A percentile compares a stretch with the other conserved stretches of the same genome.
These are phyloP conservation scores for Diddensiella santjacobensis DNA, from an alignment of 805 yeast species.

Conservation along the genomic window DNA sequence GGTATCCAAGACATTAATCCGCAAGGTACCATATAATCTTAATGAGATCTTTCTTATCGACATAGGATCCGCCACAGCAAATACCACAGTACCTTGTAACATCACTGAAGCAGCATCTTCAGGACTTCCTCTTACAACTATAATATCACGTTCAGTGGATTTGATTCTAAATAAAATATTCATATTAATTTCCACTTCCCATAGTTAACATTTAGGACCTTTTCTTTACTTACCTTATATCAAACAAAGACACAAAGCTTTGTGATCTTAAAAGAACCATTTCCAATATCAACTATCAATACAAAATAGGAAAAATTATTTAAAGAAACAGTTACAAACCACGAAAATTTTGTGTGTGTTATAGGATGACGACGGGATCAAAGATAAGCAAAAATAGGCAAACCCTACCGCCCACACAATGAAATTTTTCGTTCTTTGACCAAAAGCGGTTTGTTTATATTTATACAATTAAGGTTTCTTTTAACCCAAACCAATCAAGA, in stretches of 20 bases:
- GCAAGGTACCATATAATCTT: constrained; percentile 62
- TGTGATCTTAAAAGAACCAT: constrained; percentile 15
- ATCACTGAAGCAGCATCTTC: constrained; percentile 74
- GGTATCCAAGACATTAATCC: constrained; percentile 61
- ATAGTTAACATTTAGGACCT: not conserved
- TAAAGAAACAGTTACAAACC: no score
- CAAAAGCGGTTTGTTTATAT: no score
- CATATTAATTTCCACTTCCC: not conserved
- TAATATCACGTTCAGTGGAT: constrained; percentile 70
- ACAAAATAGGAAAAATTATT: no score
- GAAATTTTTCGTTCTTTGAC: no score
- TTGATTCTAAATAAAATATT: constrained; percentile 42
- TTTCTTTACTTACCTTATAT: constrained; percentile 34
- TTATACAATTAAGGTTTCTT: no score
- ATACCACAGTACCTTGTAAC: constrained; percentile 71
- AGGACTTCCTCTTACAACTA: constrained; percentile 74
- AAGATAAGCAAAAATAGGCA: not conserved
- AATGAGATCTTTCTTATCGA: constrained; percentile 60
- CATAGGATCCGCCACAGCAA: constrained; percentile 73
- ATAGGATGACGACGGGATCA: not conserved
- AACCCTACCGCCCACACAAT: no score
- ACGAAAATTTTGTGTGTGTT: not conserved
- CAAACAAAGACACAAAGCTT: constrained; percentile 41
- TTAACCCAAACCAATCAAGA: no score
- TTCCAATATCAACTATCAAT: not conserved